A percentile compares a stretch with the other conserved stretches of the same genome.
Conservation (phyloP, 768 basidiomycete species). For the Pisolithus marmoratus region DNA sequence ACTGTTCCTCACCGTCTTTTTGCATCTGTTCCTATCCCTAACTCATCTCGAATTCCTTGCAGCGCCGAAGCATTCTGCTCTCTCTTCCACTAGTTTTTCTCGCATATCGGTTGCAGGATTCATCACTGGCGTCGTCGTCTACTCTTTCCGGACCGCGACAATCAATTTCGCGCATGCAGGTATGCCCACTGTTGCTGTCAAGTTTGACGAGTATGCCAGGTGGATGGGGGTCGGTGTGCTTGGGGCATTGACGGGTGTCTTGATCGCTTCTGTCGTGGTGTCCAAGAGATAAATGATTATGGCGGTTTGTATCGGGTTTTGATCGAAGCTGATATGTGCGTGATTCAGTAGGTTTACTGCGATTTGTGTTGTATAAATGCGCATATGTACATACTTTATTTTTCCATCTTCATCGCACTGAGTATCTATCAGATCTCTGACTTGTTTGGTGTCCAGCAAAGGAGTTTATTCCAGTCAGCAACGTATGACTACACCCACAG, state of each 20-base stretch:
- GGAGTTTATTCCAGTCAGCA: no score
- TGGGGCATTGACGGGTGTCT: slow-evolving; percentile 58
- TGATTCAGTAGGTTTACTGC: no score
- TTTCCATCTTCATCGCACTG: no score
- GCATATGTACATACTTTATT: no score
- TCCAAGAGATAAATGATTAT: slow-evolving; percentile 11
- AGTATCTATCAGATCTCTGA: no score
- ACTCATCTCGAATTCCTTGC: slow-evolving; percentile 8
- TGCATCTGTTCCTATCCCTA: neutral
- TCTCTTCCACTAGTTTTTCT: slow-evolving; percentile 73
- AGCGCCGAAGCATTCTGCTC: slow-evolving; percentile 52
- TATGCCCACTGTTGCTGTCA: slow-evolving; percentile 26
- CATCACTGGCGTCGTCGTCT: slow-evolving; percentile 58
- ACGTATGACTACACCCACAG: no score
- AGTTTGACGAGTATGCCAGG: slow-evolving; percentile 54
- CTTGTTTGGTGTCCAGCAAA: no score
- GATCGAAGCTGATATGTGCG: no score
- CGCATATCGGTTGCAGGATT: slow-evolving; percentile 68
- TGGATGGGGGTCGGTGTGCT: slow-evolving; percentile 60
- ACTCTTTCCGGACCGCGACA: slow-evolving; percentile 53
- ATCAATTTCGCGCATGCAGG: slow-evolving; percentile 30
- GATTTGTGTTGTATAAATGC: no score
- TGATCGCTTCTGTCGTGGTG: slow-evolving; percentile 45
- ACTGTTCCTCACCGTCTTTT: neutral
- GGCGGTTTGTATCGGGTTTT: no score